Base-by-base conservation (phyloP, 2,329 filamentous ascomycete genomes). In the Pestalotiopsis sp. region DNA sequence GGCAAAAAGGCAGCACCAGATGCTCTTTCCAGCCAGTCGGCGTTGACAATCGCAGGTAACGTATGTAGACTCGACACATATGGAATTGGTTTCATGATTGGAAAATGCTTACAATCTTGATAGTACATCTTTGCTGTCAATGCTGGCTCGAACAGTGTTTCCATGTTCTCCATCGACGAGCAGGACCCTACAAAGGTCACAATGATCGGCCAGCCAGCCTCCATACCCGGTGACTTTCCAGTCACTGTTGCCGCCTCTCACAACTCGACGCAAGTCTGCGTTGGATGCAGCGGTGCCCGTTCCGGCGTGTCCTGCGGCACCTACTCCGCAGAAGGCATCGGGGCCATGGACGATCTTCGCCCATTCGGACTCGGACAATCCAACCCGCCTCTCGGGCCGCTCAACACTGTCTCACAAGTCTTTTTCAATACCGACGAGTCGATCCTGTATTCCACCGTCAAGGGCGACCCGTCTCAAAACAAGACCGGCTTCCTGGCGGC, bases 381-480 rank as follows among this genome's bases (percentile, higher is more conserved):
- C 0, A 90, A 86, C 0, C 89, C 90, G 0, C 88, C 90, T 0
- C 76, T 80, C 0, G 89, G 88, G 0, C 88, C 89, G 0, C 77
- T 80, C 2, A 89, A 90, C 76, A 90, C 86, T 0, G 82, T 91
- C 2, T 90, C 88, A 0, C 88, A 91, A 7, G 81, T 84, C 0
- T 87, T 90, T 75, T 91, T 90, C 78, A 87, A 86, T 0, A 76
- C 77, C 0, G 87, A 91, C 66, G 82, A 87, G 70, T 78, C 75
- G 0, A 82, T 78, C 1, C 78, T 92, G 0, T 82, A 86, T 64
- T 82, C 86, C 0, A 89, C 86, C 1, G 87, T 91, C 56, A 92
- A 92, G 77, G 89, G 89, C 1, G 82, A 90, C 67, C 86, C 86
- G 0, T 72, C 80, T 0, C 77, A 77, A 4, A 88, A 88, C 74